phyloP scores from a whole-genome alignment of 192 early-diverging fungal genomes.

The Phycomyces blakesleeanus region DNA sequence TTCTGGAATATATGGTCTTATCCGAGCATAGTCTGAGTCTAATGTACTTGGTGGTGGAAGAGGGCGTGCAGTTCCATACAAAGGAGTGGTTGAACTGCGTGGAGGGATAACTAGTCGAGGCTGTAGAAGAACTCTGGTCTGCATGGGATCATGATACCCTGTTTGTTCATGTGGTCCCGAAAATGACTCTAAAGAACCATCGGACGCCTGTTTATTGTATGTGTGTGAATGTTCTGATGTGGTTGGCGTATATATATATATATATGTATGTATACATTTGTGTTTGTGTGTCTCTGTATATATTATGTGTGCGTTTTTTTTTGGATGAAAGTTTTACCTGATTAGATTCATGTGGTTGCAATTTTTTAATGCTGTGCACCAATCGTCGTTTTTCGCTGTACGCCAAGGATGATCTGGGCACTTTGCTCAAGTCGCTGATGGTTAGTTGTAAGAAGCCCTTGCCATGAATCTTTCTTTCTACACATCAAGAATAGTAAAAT shows the following conservation, averaged over 20 bases:
- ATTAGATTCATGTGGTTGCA: not conserved
- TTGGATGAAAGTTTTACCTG: not conserved
- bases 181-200: not conserved
- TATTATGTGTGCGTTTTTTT: too few relatives aligned
- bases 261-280: too few relatives aligned
- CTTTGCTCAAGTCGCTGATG: not conserved
- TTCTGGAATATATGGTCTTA: constrained; percentile 2
- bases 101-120: not conserved
- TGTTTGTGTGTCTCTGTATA: too few relatives aligned
- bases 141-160: not conserved
- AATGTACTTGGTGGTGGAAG: not conserved
- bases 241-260: too few relatives aligned
- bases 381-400: not conserved
- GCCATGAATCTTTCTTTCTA: constrained; percentile 1
- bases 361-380: not conserved
- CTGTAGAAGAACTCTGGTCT: not conserved
- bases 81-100: not conserved
- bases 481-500: not conserved
- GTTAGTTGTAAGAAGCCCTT: not conserved
- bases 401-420: not conserved
- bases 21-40: not conserved
- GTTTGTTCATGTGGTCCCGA: not conserved
- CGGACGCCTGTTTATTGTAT: not conserved
- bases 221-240: not conserved
- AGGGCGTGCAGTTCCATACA: constrained; percentile 1